Evolutionary conservation across 768 basidiomycete species (phyloP).

Genomic region (Trametes cubensis): DNA sequence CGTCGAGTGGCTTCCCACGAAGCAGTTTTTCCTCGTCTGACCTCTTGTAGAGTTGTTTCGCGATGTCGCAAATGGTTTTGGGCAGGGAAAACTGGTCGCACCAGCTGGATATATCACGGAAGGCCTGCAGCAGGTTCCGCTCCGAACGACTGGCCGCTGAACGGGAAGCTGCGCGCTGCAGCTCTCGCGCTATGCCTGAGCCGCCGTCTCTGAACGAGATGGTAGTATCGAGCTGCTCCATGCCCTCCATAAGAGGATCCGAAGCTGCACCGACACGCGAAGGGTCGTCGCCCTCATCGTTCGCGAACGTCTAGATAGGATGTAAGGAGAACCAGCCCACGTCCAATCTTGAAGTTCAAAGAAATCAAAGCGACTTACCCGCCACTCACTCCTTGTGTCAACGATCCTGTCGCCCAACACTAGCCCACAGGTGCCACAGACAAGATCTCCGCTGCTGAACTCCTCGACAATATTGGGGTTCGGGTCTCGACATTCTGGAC

Average conservation of each 20-base stretch:
- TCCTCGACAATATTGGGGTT: slow-evolving; percentile 96
- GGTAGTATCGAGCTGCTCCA: slow-evolving; percentile 92
- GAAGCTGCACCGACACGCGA: slow-evolving; percentile 98
- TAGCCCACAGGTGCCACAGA: slow-evolving; percentile 90
- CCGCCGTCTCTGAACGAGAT: slow-evolving; percentile 97
- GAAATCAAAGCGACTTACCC: slow-evolving; percentile 56
- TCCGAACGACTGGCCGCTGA: slow-evolving; percentile 78
- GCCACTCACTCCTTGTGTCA: slow-evolving; percentile 98
- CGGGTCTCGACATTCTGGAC: slow-evolving; percentile 93
- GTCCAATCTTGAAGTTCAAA: slow-evolving; percentile 23
- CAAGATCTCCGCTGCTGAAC: slow-evolving; percentile 96
- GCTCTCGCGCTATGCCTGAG: slow-evolving; percentile 86
- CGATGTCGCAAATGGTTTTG: slow-evolving; percentile 92
- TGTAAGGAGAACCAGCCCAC: slow-evolving; percentile 27
- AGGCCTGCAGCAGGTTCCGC: slow-evolving; percentile 84
- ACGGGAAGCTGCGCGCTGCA: slow-evolving; percentile 90
- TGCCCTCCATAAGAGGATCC: slow-evolving; percentile 91
- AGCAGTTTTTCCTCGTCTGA: slow-evolving; percentile 94
- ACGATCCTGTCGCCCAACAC: slow-evolving; percentile 96
- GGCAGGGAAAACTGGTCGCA: slow-evolving; percentile 95
- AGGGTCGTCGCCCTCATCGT: slow-evolving; percentile 99
- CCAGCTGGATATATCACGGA: slow-evolving; percentile 90
- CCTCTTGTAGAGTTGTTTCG: slow-evolving; percentile 96
- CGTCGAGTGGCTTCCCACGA: slow-evolving; percentile 88
- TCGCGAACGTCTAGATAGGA: slow-evolving; percentile 88